Evolutionary conservation across 768 basidiomycete species (phyloP).

Genomic region (Dictyophora rubrovolvata): DNA sequence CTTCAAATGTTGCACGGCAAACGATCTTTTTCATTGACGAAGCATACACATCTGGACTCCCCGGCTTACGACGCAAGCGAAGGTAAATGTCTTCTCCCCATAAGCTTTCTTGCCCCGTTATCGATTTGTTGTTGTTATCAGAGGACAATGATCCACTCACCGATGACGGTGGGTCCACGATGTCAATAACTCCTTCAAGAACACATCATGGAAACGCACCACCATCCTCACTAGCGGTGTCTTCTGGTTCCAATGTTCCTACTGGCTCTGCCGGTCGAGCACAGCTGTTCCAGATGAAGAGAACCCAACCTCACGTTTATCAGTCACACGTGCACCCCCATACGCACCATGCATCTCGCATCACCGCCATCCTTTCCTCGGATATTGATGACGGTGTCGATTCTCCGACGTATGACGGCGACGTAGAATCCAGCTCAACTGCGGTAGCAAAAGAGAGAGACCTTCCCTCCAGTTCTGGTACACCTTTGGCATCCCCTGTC

Average conservation of each 20-base stretch:
- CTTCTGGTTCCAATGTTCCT: constrained; percentile 10
- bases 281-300: constrained; percentile 18
- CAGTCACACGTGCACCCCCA: constrained; percentile 15
- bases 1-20: constrained; percentile 27
- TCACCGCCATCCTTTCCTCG: constrained; percentile 48
- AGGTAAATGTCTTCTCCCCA: neutral
- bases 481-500: constrained; percentile 29
- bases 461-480: constrained; percentile 4
- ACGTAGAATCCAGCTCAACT: constrained; percentile 71
- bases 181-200: constrained; percentile 31
- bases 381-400: constrained; percentile 57
- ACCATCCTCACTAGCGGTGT: constrained; percentile 4
- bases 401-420: constrained; percentile 85
- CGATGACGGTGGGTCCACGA: constrained; percentile 49
- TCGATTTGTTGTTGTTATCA: constrained; percentile 12
- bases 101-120: constrained; percentile 17
- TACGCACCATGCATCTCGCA: constrained; percentile 38
- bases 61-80: constrained; percentile 66
- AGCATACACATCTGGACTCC: constrained; percentile 53
- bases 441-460: constrained; percentile 32
- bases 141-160: constrained; percentile 84
- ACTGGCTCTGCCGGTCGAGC: constrained; percentile 18
- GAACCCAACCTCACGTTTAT: constrained; percentile 12
- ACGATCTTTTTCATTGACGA: constrained; percentile 49
- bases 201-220: constrained; percentile 17